phyloP scores from a whole-genome alignment of 169 alveolate genomes.

The Eimeria praecox region DNA sequence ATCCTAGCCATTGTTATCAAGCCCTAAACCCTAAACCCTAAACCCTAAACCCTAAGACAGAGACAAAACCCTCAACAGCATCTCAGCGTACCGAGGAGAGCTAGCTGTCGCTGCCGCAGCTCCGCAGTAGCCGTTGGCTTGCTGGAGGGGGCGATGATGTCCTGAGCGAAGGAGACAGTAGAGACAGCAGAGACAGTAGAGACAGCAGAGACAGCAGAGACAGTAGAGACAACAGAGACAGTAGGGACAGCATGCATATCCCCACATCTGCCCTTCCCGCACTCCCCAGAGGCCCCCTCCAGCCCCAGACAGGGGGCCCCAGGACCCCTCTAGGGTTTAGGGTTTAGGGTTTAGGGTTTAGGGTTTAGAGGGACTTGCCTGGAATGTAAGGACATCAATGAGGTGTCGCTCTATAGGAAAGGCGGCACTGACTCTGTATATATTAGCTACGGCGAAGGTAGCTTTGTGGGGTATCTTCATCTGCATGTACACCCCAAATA shows the following conservation, averaged over 20 bases:
- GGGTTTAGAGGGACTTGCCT: slow-evolving; percentile 34
- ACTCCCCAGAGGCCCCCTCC: no score
- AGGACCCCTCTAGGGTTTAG: not conserved
- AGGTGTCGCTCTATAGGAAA: slow-evolving; percentile 79
- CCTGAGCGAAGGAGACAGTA: slow-evolving; percentile 35
- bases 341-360: not conserved
- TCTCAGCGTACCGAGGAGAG: slow-evolving; percentile 56
- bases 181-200: no score
- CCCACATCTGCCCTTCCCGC: no score
- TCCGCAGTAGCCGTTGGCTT: slow-evolving; percentile 79
- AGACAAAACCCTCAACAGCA: not conserved
- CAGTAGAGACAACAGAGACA: no score
- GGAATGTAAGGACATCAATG: slow-evolving; percentile 79
- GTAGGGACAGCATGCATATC: no score
- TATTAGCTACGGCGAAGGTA: slow-evolving; percentile 51
- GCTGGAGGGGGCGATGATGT: slow-evolving; percentile 73
- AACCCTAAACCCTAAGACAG: not conserved
- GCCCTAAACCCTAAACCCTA: not conserved
- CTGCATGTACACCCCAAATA: slow-evolving; percentile 1
- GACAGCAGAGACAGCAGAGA: no score
- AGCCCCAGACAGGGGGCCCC: no score
- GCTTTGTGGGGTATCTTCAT: slow-evolving; percentile 80
- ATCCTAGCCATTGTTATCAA: no score
- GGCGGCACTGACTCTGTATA: slow-evolving; percentile 81
- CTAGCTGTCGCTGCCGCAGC: slow-evolving; percentile 82